A percentile compares a stretch with the other conserved stretches of the same genome.
Conservation (phyloP, 78 protist species). For the Chrysochromulina tobinii region DNA sequence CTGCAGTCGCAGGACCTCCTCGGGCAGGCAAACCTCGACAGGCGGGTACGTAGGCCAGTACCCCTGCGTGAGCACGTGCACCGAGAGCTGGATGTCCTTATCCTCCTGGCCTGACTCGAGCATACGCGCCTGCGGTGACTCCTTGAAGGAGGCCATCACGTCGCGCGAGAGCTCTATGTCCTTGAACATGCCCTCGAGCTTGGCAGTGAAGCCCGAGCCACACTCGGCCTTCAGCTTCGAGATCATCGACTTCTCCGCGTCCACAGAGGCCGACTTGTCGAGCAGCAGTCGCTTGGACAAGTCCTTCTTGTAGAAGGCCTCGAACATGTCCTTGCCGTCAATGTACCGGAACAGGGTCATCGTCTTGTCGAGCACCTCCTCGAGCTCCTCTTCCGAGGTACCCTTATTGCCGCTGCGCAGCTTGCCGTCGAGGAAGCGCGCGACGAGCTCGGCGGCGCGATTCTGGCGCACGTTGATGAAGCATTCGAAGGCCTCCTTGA, state of each 20-base stretch:
- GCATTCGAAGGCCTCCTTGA: conserved; percentile 80
- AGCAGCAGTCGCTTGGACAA: conserved; percentile 90
- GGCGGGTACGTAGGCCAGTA: conserved; percentile 86
- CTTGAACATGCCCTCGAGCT: conserved; percentile 95
- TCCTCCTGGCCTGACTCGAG: background rate
- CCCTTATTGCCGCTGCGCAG: conserved; percentile 54
- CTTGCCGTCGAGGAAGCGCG: conserved; percentile 80
- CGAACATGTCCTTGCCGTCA: conserved; percentile 92
- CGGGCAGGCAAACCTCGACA: conserved; percentile 52
- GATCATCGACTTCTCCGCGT: conserved; percentile 86
- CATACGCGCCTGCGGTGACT: background rate
- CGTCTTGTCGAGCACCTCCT: conserved; percentile 50
- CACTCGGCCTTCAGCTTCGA: conserved; percentile 86
- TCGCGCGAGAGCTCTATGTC: conserved; percentile 82
- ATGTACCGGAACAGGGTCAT: conserved; percentile 80
- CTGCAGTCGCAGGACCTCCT: conserved; percentile 46
- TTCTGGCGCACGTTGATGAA: conserved; percentile 69
- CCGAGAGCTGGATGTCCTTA: conserved; percentile 63
- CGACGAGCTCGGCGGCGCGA: conserved; percentile 85
- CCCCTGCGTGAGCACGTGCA: conserved; percentile 79
- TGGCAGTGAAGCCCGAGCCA: conserved; percentile 85
- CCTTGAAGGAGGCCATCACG: background rate
- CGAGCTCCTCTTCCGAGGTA: conserved; percentile 57
- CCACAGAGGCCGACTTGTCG: conserved; percentile 71
- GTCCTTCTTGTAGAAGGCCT: conserved; percentile 94